A percentile compares a stretch with the other conserved stretches of the same genome.
Conservation (phyloP, 2,329 filamentous ascomycete genomes). For the Diplocarpon mali region DNA sequence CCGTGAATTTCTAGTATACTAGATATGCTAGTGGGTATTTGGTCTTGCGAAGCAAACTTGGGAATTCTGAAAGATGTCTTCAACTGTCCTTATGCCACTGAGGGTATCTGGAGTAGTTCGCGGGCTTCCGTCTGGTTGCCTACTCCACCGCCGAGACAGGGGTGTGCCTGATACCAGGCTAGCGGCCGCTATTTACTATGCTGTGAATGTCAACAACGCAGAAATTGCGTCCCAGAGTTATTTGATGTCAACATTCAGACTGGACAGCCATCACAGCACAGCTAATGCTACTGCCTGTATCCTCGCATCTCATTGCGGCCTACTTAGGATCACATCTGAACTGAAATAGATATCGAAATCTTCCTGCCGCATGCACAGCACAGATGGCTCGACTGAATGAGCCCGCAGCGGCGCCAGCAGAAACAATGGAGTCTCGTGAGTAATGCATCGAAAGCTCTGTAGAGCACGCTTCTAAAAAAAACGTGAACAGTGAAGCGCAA, state of each 20-base stretch:
- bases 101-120: too few relatives aligned
- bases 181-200: neutral
- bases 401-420: constrained; percentile 50
- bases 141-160: neutral
- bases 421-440: constrained; percentile 63
- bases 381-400: constrained; percentile 74
- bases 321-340: neutral
- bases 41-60: too few relatives aligned
- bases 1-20: too few relatives aligned
- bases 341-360: neutral
- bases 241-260: constrained; percentile 2
- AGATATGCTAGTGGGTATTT: neutral
- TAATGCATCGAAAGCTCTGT: constrained; percentile 1
- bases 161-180: neutral
- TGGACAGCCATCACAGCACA: neutral
- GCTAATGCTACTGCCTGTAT: neutral
- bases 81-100: too few relatives aligned
- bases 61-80: too few relatives aligned
- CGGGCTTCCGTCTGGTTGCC: too few relatives aligned
- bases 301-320: neutral
- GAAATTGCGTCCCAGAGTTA: constrained; percentile 1
- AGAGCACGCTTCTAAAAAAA: neutral
- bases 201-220: constrained; percentile 23
- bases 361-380: constrained; percentile 21
- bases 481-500: constrained; percentile 55